Evolutionary conservation across 2,329 filamentous ascomycete genomes (phyloP), one percentile per base, ranked within the genome.

Genomic region (Cytospora mali): DNA sequence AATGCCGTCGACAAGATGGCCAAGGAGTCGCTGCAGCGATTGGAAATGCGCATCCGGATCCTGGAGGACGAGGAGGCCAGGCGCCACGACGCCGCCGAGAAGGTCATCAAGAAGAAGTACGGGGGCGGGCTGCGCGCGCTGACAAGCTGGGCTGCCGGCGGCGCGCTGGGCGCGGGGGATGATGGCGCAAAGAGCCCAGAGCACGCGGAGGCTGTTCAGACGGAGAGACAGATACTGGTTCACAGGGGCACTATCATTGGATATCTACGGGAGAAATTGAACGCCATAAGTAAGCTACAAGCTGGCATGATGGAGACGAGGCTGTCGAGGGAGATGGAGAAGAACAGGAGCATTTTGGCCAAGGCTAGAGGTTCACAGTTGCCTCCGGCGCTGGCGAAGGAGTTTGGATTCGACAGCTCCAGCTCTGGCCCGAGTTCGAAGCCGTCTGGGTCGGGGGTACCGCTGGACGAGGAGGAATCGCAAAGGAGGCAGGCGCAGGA

Each of bases 291-390:
- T 49, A 83, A 86, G 69, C 87, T 89, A 66, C 94, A 98, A 79
- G 88, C 92, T 70, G 85, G 84, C 56, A 97, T 98, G 92, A 97
- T 98, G 83, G 93, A 97, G 78, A 90, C 91, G 71, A 80, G 95
- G 69, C 80, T 98, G 68, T 87, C 88, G 71, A 82, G 95, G 60
- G 92, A 96, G 74, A 83, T 94, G 75, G 93, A 98, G 78, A 95
- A 91, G 84, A 93, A 88, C 71, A 91, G 92, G 76, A 96, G 91
- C 72, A 84, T 94, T 64, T 79, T 97, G 61, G 90, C 92, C 67
- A 93, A 92, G 74, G 81, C 84, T 3, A 80, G 81, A 58, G 76
- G 72, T 21, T 70, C 73, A 1, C 59, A 65, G 28, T 25, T 65
- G 18, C 71, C 18, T 66, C 72, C 62, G 42, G 69, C 64, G 66